Percentiles rank a stretch among this genome's conserved stretches.
phyloP scores from a whole-genome alignment of 176 grass and related monocot species.

The Canna indica region DNA sequence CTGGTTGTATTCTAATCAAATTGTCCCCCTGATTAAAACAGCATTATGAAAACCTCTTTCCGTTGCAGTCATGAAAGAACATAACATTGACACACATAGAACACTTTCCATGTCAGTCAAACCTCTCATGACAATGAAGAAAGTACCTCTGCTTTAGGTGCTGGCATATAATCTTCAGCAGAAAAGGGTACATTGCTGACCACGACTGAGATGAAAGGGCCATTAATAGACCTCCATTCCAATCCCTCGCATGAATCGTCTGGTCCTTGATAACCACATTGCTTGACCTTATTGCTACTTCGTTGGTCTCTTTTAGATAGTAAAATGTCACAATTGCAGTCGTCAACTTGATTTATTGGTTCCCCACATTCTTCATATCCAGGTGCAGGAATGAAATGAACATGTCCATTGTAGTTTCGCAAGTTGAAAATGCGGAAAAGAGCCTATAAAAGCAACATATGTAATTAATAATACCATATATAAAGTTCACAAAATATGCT shows the following conservation, averaged over 20 bases:
- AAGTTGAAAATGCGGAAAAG: slow-evolving; percentile 55
- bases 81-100: not conserved
- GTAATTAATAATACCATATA: not conserved
- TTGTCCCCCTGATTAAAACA: not conserved
- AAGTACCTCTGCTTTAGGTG: slow-evolving; percentile 63
- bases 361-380: slow-evolving; percentile 65
- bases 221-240: slow-evolving; percentile 59
- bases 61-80: not conserved
- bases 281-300: slow-evolving; percentile 12
- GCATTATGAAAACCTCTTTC: not conserved
- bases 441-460: slow-evolving; percentile 36
- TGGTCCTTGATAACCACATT: slow-evolving; percentile 34
- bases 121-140: not conserved
- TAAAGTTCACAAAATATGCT: not conserved
- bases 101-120: not conserved
- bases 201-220: slow-evolving; percentile 69
- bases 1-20: not conserved
- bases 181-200: slow-evolving; percentile 70
- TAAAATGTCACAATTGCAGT: not conserved
- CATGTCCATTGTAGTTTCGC: slow-evolving; percentile 55
- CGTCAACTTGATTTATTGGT: slow-evolving; percentile 28
- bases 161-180: slow-evolving; percentile 48
- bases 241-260: slow-evolving; percentile 23
- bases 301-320: not conserved
- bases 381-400: slow-evolving; percentile 68